Conservation (phyloP, 176 grass and related monocot genomes). For the Eragrostis curvula region DNA sequence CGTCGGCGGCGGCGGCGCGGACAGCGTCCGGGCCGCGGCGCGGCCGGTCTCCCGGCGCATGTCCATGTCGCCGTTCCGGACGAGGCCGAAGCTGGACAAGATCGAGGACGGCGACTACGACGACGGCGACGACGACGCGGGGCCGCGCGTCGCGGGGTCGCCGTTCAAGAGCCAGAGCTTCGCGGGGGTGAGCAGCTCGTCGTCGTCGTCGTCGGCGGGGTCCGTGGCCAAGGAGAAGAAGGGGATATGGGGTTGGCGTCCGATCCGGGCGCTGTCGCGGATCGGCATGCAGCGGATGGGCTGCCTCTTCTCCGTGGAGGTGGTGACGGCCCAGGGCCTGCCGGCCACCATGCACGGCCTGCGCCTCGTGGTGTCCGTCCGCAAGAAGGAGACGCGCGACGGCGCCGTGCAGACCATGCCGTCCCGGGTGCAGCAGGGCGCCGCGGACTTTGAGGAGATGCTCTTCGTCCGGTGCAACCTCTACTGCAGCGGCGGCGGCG, state of each 20-base stretch:
- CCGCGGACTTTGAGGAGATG: constrained; percentile 83
- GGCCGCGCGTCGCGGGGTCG: neutral
- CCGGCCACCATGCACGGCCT: constrained; percentile 89
- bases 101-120: constrained; percentile 24
- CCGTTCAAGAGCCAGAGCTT: constrained; percentile 63
- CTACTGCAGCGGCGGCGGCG: constrained; percentile 72
- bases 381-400: constrained; percentile 91
- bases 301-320: constrained; percentile 93
- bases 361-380: constrained; percentile 74
- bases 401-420: constrained; percentile 93
- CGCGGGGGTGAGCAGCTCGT: neutral
- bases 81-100: constrained; percentile 53
- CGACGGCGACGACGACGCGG: neutral
- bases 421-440: constrained; percentile 75
- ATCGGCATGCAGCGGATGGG: constrained; percentile 78
- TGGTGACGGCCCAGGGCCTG: constrained; percentile 73
- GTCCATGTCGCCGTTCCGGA: constrained; percentile 86
- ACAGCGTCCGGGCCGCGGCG: constrained; percentile 11
- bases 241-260: constrained; percentile 83
- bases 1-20: neutral
- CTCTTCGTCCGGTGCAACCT: constrained; percentile 86
- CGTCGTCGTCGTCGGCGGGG: neutral
- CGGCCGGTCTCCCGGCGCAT: constrained; percentile 62
- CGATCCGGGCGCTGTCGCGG: constrained; percentile 74
- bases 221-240: constrained; percentile 58